Evolutionary conservation across 805 yeast species (phyloP).

Genomic region (Schwanniomyces pseudopolymorphus): DNA sequence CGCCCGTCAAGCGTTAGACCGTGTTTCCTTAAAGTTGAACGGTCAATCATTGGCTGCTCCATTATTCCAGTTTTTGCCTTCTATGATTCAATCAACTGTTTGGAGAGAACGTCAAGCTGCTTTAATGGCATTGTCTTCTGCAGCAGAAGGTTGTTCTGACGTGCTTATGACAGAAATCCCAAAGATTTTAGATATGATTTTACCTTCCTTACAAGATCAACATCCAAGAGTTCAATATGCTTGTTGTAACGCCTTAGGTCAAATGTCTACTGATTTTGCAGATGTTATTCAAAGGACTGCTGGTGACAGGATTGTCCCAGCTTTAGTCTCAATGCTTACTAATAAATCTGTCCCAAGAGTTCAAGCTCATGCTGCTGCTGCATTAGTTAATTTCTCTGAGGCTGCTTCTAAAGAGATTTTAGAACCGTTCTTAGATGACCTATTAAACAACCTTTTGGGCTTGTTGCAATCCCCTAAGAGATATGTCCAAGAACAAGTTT

Average conservation of each 20-base stretch:
- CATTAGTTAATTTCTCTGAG: constrained; percentile 92
- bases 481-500: constrained; percentile 95
- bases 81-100: constrained; percentile 68
- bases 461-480: constrained; percentile 82
- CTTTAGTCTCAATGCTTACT: constrained; percentile 77
- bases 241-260: constrained; percentile 95
- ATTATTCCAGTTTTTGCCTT: constrained; percentile 81
- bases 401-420: constrained; percentile 82
- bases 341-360: constrained; percentile 81
- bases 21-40: constrained; percentile 79
- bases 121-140: constrained; percentile 92
- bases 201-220: constrained; percentile 80
- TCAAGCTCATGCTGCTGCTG: constrained; percentile 98
- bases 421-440: constrained; percentile 88
- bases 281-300: constrained; percentile 80
- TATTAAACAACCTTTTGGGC: constrained; percentile 70
- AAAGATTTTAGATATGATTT: constrained; percentile 75
- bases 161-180: constrained; percentile 81
- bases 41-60: constrained; percentile 85
- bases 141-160: constrained; percentile 96
- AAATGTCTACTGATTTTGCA: constrained; percentile 94
- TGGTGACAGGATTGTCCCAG: constrained; percentile 80
- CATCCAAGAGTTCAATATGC: constrained; percentile 97
- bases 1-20: constrained; percentile 92
- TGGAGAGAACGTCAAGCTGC: constrained; percentile 99